Percentiles rank a stretch among this genome's conserved stretches.
Evolutionary conservation across 140 eudicot species (phyloP).

Genomic region (Cichorium intybus): DNA sequence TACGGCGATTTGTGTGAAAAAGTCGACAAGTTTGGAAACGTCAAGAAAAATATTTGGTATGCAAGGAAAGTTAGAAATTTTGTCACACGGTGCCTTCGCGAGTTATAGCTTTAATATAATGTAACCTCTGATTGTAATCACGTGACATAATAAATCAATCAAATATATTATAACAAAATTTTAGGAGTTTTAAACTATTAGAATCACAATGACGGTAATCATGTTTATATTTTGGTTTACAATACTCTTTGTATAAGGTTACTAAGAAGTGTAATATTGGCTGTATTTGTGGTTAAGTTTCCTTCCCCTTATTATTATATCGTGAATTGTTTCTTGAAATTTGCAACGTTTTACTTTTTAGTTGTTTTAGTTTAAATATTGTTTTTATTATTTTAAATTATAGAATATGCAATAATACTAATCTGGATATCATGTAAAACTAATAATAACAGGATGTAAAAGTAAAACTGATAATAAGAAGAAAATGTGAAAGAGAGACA

Average conservation of each 20-base stretch:
- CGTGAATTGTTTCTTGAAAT: not conserved
- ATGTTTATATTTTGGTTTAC: not conserved
- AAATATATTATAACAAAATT: not conserved
- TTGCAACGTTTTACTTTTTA: not conserved
- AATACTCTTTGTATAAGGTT: not conserved
- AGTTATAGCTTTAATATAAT: slow-evolving; percentile 2
- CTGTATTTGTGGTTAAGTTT: not conserved
- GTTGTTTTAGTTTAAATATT: too few species aligned
- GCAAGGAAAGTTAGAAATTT: slow-evolving; percentile 20
- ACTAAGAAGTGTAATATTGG: not conserved
- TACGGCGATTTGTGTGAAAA: slow-evolving; percentile 30
- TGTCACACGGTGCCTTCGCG: slow-evolving; percentile 12
- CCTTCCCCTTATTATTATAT: not conserved
- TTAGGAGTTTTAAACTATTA: not conserved
- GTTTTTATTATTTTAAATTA: too few species aligned
- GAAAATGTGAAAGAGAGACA: too few species aligned
- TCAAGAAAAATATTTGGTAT: slow-evolving; percentile 13
- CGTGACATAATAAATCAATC: not conserved
- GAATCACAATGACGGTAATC: not conserved
- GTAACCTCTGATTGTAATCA: not conserved
- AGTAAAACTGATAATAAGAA: too few species aligned
- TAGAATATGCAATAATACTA: too few species aligned
- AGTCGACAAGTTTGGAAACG: slow-evolving; percentile 3
- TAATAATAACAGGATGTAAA: too few species aligned
- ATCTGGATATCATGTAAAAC: too few species aligned